Evolutionary conservation across 371 early-diverging fungal genomes (phyloP), one percentile per base, ranked within the genome.

Genomic region (Lichtheimia hyalospora): DNA sequence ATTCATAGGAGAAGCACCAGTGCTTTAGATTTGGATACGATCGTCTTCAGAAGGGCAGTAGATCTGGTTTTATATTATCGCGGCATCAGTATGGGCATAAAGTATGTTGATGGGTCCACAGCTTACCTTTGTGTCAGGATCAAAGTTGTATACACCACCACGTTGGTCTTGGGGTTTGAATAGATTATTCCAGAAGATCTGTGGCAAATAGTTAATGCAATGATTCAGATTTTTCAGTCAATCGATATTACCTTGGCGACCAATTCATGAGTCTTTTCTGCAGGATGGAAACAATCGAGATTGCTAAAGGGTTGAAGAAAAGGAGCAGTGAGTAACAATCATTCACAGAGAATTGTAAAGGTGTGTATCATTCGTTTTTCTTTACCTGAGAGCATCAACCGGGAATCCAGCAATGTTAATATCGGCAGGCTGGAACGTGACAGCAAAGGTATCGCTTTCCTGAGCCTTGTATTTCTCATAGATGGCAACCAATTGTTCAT

Each of bases 251-350:
- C 64, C 56, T 63, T 58, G 3, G 64, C 58, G 5, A 63, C 28
- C 49, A 54, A 58, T 40, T 53, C 39, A 14, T 63, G 64, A 7
- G 46, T 49, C 18, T 58, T 57, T 3, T 49, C 44, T 23, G 52
- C 56, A 4, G 63, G 63, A 53, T 63, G 63, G 54, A 63, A 63
- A 6, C 63, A 63, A 42, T 63, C 63, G 21, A 58, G 23, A n/a
- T 63, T 63, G 28, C 63, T 63, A 27, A 14, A 40, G 8, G 10
- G 7, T 34, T 10, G 10, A 34, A 34, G 10, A 34, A 10, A 5
- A 46, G 46, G 8, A 34, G 34, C 34, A n/a, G 16, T 21, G 46
- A 46, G n/a, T 14, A 18, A 46, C 16, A 16, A 6, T n/a, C 15
- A 16, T 12, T 5, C 4, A 0, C 5, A 44, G 5, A 44, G 13